Base-by-base conservation (phyloP, 176 grass and related monocot species). In the Olyra latifolia region DNA sequence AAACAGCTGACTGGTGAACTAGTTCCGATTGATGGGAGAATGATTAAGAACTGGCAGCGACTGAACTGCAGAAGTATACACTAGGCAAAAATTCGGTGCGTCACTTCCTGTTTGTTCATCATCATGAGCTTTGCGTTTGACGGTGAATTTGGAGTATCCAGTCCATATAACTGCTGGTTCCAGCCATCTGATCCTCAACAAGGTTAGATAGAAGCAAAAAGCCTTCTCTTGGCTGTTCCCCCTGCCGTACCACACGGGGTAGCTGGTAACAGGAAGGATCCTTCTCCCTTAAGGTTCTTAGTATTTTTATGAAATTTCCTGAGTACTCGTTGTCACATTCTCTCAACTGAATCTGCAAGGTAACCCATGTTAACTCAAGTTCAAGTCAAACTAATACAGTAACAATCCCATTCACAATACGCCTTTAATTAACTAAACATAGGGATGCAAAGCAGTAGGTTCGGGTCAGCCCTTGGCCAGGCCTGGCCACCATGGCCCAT, bases 181-280 rank as follows among this genome's bases (percentile, higher is more conserved):
- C 92, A 12, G 86, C 67, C 80, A 86, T 88, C 86, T 95, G 97
- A 74, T 99, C 97, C 78, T 99, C 97, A 3, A 93, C 60, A 12
- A 99, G 89, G 72, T 93, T 99, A 52, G 86, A 85, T 27, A 96
- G 87, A 90, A 99, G 75, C 80, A 99, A 83, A 70, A 91, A 88
- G 62, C 87, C 84, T 79, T 99, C 93, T 74, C 97, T 96, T 63
- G 97, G 97, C 49, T 95, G 95, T 81, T 99, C 97, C 15, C 93
- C 93, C 66, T 99, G 91, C 48, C 91, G 90, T 79, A 99, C 86
- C 25, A 96, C 85, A 2, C 87, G 91, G n/a, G 89, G 77, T 39
- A 91, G 85, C 69, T 93, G 93, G 58, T 90, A 85, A 59, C 75
- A 89, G 1, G 93, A 96, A 66, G 70, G 64, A 82, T 99, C 75